These are phyloP conservation scores for Sporothrix protearum DNA, from an alignment of 2,329 filamentous ascomycete genomes.

Conservation along the genomic window DNA sequence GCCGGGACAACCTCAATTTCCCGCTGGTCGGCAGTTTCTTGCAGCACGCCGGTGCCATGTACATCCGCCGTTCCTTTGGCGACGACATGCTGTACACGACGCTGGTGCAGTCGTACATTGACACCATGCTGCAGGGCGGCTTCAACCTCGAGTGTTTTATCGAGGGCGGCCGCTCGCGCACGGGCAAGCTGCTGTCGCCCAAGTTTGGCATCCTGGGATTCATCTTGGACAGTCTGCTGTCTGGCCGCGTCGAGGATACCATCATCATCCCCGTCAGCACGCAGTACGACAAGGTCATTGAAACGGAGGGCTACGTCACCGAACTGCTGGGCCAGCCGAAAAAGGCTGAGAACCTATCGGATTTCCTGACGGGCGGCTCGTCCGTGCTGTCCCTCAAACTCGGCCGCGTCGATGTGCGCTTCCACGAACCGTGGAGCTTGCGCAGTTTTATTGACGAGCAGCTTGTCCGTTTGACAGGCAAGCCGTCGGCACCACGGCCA, in stretches of 20 bases:
- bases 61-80: slow-evolving; percentile 87
- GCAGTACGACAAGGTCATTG: slow-evolving; percentile 98
- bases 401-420: slow-evolving; percentile 89
- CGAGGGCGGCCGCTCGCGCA: slow-evolving; percentile 87
- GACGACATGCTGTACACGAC: slow-evolving; percentile 87
- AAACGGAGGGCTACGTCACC: slow-evolving; percentile 93
- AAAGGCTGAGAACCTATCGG: slow-evolving; percentile 86
- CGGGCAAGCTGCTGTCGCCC: slow-evolving; percentile 86
- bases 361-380: slow-evolving; percentile 80
- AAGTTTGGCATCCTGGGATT: slow-evolving; percentile 96
- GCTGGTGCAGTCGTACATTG: slow-evolving; percentile 93
- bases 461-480: slow-evolving; percentile 53
- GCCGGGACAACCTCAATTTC: slow-evolving; percentile 97
- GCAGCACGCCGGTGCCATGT: slow-evolving; percentile 96
- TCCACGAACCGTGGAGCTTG: slow-evolving; percentile 94
- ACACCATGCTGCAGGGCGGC: slow-evolving; percentile 82
- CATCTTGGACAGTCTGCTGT: slow-evolving; percentile 83
- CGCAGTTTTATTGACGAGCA: slow-evolving; percentile 77
- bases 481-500: slow-evolving; percentile 41
- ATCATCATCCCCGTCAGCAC: slow-evolving; percentile 95
- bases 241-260: slow-evolving; percentile 81
- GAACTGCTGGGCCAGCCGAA: slow-evolving; percentile 93
- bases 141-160: slow-evolving; percentile 98
- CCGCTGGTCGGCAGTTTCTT: slow-evolving; percentile 84
- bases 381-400: slow-evolving; percentile 85